Percentiles rank a stretch among this genome's conserved stretches.
Evolutionary conservation across 352 stramenopile genomes (phyloP).

Genomic region (Phytophthora sp.): DNA sequence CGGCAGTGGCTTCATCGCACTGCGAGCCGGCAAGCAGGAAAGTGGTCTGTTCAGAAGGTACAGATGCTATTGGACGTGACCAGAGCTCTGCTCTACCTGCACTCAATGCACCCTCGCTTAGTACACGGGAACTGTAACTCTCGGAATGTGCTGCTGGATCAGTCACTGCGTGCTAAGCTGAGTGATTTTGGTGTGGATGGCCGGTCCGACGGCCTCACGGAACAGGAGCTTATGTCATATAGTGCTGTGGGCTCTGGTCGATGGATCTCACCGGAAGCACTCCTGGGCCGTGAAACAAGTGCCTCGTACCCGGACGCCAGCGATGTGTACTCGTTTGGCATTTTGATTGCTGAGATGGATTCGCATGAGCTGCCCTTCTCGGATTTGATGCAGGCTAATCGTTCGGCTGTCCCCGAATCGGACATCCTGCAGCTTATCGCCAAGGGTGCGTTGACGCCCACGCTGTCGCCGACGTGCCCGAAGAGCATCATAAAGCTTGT

Average conservation of each 20-base stretch:
- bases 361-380: slow-evolving; percentile 76
- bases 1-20: slow-evolving; percentile 73
- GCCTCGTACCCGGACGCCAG: slow-evolving; percentile 49
- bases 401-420: slow-evolving; percentile 55
- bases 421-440: slow-evolving; percentile 76
- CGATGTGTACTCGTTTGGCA: slow-evolving; percentile 75
- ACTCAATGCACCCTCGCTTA: slow-evolving; percentile 62
- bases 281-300: slow-evolving; percentile 58
- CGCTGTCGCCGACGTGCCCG: slow-evolving; percentile 55
- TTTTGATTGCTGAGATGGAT: slow-evolving; percentile 75
- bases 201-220: slow-evolving; percentile 51
- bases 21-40: slow-evolving; percentile 38
- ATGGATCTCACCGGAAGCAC: slow-evolving; percentile 74
- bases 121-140: slow-evolving; percentile 75
- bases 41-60: slow-evolving; percentile 60
- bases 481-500: slow-evolving; percentile 57
- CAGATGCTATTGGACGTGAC: slow-evolving; percentile 69
- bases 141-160: slow-evolving; percentile 63
- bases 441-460: slow-evolving; percentile 59
- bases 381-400: slow-evolving; percentile 69
- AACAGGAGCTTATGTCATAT: slow-evolving; percentile 68
- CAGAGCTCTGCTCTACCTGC: slow-evolving; percentile 71
- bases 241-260: slow-evolving; percentile 68
- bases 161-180: slow-evolving; percentile 66
- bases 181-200: slow-evolving; percentile 68